These are phyloP conservation scores for Aspergillus novoparasiticus DNA, from an alignment of 2,329 filamentous ascomycete species.

Conservation along the genomic window DNA sequence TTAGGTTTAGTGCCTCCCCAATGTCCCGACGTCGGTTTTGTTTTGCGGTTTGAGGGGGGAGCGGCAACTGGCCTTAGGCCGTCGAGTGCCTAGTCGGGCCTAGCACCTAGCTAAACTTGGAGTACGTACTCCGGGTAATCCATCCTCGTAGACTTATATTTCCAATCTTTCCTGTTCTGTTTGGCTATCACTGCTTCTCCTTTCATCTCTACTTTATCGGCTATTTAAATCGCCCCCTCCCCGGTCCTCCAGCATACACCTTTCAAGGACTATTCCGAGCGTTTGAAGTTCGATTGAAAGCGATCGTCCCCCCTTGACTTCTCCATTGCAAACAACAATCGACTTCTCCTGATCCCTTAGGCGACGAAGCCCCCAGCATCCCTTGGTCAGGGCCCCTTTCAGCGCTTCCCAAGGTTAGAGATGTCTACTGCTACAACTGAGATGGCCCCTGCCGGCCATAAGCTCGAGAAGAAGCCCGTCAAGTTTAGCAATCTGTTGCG, in stretches of 20 bases:
- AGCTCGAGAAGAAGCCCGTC: constrained; percentile 97
- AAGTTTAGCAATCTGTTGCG: constrained; percentile 98
- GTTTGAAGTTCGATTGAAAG: constrained; percentile 10
- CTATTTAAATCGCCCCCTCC: background rate
- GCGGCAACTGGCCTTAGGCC: constrained; percentile 1
- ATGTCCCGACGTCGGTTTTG: constrained; percentile 4
- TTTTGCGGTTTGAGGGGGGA: background rate
- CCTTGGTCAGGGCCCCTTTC: constrained; percentile 96
- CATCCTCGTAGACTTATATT: constrained; percentile 12
- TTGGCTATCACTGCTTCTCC: background rate
- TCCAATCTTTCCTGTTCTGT: constrained; percentile 5
- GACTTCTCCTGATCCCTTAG: constrained; percentile 31
- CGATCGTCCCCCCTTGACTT: constrained; percentile 9
- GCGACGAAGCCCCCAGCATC: constrained; percentile 86
- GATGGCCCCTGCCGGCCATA: constrained; percentile 53
- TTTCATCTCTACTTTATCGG: constrained; percentile 6
- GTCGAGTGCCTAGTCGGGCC: background rate
- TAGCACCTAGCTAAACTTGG: background rate
- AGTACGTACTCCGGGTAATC: constrained; percentile 1
- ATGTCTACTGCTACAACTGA: constrained; percentile 54
- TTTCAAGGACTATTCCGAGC: background rate
- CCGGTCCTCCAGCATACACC: background rate
- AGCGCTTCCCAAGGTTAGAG: constrained; percentile 59
- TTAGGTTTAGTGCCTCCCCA: constrained; percentile 5
- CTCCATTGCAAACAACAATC: constrained; percentile 8